Base-by-base conservation (phyloP, 768 basidiomycete genomes). In the Kwoniella dejecticola region DNA sequence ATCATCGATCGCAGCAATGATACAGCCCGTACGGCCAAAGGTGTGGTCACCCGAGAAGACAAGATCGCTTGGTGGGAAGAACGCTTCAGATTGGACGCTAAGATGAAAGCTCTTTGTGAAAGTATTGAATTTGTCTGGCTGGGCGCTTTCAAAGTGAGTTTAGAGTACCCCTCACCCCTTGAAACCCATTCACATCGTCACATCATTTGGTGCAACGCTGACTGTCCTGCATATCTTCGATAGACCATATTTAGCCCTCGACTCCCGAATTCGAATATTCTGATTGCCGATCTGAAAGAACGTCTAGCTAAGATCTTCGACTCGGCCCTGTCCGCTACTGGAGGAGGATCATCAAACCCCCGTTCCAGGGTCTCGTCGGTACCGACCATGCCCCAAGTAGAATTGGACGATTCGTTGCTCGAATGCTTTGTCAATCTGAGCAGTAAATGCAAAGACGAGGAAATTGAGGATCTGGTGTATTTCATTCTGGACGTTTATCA, bases 111-210 rank as follows among this genome's bases (percentile, higher is more conserved):
- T 29, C 78, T 99, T 5, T 76, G 96, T 31, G 85, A 86, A 65
- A 91, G 88, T 65, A 87, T 99, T 44, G 96, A 98, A 76, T 93
- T 90, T 69, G 92, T 89, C 72, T 98, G 96, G 96, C 82, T 99
- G 2, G 95, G 96, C 1, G 92, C 89, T 21, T 97, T 96, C 85
- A 98, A 97, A 86, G 94, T 93, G 50, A 31, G 82, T 70, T 2
- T 21, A 15, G 8, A 11, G 10, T 36, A 7, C 31, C n/a, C 12
- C n/a, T 7, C 27, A n/a, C 26, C 38, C n/a, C n/a, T n/a, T n/a
- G n/a, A n/a, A n/a, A n/a, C n/a, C n/a, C n/a, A n/a, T n/a, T n/a
- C n/a, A n/a, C n/a, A n/a, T n/a, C n/a, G n/a, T n/a, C n/a, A n/a
- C n/a, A n/a, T n/a, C n/a, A n/a, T n/a, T n/a, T n/a, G n/a, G n/a